Evolutionary conservation across 257 asterid species (phyloP), one percentile per base, ranked within the genome.

Genomic region (Solanum chmielewskii): DNA sequence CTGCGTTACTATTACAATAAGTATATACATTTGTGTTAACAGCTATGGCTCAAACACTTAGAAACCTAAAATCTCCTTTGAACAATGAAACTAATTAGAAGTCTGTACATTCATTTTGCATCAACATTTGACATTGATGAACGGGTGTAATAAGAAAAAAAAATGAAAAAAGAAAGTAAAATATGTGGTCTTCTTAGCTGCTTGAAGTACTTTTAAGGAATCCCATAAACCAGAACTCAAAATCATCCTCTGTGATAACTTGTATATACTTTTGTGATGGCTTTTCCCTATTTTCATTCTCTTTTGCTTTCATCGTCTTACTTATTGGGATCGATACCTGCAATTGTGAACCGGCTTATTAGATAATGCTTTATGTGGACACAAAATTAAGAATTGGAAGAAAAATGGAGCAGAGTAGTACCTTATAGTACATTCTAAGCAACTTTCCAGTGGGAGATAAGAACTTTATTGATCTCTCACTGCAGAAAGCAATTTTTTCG

Each of bases 181-280:
- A 33, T 33, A 33, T 33, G 5, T 0, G 0, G 7, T 35, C 62
- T 77, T n/a, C 15, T 13, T 62, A 59, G 69, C 88, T 87, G 87
- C 64, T 86, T 33, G 33, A 68, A 35, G 33, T 13, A 62, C 47
- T 27, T 42, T 91, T 90, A 25, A 92, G 33, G 62, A 93, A 91
- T 84, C 92, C 93, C 94, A 91, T 90, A 66, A 93, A 93, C 96
- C 94, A 92, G 78, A 92, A 92, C 31, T 93, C 94, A 59, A 85
- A 91, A 76, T 89, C 86, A 68, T 92, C 96, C 29, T 86, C 87
- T 1, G 94, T 93, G 31, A 90, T 91, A 45, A 92, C 23, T 83
- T 90, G 90, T 85, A 92, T 86, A 82, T 91, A 92, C 88, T 92
- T 92, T 74, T 90, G 91, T 21, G 89, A 91, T 29, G 94, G 92